Base-by-base conservation (phyloP, 148 eudicot genomes). In the Simmondsia chinensis region DNA sequence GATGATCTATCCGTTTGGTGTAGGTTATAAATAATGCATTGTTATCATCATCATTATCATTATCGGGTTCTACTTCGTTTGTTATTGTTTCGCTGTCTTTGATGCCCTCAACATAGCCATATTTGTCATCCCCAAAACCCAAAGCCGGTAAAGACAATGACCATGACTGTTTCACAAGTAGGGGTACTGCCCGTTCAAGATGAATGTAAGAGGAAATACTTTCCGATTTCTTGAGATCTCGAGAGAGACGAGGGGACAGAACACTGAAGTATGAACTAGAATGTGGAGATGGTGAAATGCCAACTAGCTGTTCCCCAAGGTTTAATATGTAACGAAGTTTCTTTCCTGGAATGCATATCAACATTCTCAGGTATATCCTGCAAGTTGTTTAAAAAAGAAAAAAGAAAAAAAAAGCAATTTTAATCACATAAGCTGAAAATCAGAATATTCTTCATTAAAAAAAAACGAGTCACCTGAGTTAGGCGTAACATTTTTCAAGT, bases 121-220 rank as follows among this genome's bases (percentile, higher is more conserved):
- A 52, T 35, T 59, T 54, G 11, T 63, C 60, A 54, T 50, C 51
- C 26, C 41, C 54, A 45, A 25, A 61, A 37, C 66, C 61, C 29
- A 85, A 46, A 35, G 71, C 69, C 35, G 94, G 57, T 41, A 91
- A 55, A 53, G 94, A 69, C 61, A 86, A 68, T 17, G 95, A 82
- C 99, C 99, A 91, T 40, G 95, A 91, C 43, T 91, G 95, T 41
- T 82, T 85, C 32, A 86, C 89, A 54, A 79, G 78, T 23, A 74
- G 67, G 33, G 94, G 81, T 43, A 63, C 48, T 17, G 59, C 51
- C 28, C 99, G 77, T 29, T 76, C 78, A 46, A 91, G 69, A 68
- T 72, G 74, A 42, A 91, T 79, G 62, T 76, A 91, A 6, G 83
- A 70, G 21, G 87, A 71, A 47, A 86, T 61, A 49, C 50, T 65